Base-by-base conservation (phyloP, 2,329 filamentous ascomycete genomes). In the Xylaria sp. region DNA sequence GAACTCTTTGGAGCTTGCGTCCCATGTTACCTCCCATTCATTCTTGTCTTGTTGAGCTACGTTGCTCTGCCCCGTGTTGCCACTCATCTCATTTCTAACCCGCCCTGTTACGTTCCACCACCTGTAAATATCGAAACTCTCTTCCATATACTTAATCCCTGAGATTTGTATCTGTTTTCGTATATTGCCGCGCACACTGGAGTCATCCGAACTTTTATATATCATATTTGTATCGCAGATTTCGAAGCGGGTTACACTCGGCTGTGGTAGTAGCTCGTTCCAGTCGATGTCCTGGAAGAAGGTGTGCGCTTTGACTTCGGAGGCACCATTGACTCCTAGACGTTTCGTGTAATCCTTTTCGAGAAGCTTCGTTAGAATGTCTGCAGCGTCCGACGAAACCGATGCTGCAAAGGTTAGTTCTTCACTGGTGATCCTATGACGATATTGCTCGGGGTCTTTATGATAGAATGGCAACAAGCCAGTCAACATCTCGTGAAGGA, bases 271-370 rank as follows among this genome's bases (percentile, higher is more conserved):
- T 12, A 52, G 50, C 50, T 18, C 12, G 23, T 52, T 12, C 50
- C 50, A 52, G 50, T 52, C 23, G 23, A 52, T 52, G 28, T 52
- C 50, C 12, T 32, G 23, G 10, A 52, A 52, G 50, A 52, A 28
- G 10, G 23, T 13, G 50, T 52, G 50, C 12, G 50, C 23, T 52
- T 52, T 28, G 28, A 28, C 23, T 52, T 52, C 50, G 50, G 50
- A 52, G 50, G 25, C 23, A 15, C 50, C 50, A 52, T 52, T 52
- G 3, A 28, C 50, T 12, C 23, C 50, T 28, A 52, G 50, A 3
- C 23, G 23, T 52, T 52, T 52, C 12, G 48, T 51, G 20, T 12
- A 20, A 28, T 51, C 48, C 3, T 51, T 25, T 51, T 51, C 48
- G 23, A 51, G 48, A 51, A 51, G 48, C 6, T 23, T 51, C 48